Percentiles rank a stretch among this genome's conserved stretches.
These are phyloP conservation scores for Paecilomyces formosus DNA, from an alignment of 2,329 filamentous ascomycete species.

Conservation along the genomic window DNA sequence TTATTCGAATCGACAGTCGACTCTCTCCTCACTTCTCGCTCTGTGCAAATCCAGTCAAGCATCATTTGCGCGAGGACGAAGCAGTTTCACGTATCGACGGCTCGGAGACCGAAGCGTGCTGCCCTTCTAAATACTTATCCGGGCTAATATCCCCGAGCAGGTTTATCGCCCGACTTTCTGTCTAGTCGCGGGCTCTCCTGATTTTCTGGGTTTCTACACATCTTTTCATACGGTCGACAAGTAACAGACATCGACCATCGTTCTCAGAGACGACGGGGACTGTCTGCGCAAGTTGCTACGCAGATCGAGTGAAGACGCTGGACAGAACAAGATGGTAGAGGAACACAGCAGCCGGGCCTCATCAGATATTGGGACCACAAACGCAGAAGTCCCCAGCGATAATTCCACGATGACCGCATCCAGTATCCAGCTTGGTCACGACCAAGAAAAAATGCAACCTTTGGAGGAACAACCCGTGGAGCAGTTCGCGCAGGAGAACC, in stretches of 20 bases:
- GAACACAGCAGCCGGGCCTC: not conserved
- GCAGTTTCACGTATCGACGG: not conserved
- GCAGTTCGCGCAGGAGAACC: not conserved
- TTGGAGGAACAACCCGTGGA: not conserved
- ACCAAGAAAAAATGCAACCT: not conserved
- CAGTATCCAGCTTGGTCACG: not conserved
- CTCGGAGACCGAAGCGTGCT: not conserved
- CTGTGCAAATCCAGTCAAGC: not conserved
- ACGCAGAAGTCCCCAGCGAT: not conserved
- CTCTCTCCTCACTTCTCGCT: not conserved
- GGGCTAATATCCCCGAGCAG: not conserved
- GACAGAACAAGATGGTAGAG: not conserved
- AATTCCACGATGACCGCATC: not conserved
- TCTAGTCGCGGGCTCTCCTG: not conserved
- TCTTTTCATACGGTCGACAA: not conserved
- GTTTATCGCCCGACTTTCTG: not conserved
- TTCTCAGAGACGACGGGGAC: not conserved
- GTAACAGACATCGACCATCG: not conserved
- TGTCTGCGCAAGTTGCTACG: not conserved
- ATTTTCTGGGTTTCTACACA: not conserved
- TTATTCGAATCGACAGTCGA: no score
- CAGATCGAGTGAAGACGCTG: not conserved
- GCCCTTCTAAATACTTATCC: not conserved
- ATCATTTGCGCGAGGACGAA: not conserved
- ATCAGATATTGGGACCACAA: not conserved